Conservation (phyloP, 2,329 filamentous ascomycete species). For the Chaetomium strumarium region DNA sequence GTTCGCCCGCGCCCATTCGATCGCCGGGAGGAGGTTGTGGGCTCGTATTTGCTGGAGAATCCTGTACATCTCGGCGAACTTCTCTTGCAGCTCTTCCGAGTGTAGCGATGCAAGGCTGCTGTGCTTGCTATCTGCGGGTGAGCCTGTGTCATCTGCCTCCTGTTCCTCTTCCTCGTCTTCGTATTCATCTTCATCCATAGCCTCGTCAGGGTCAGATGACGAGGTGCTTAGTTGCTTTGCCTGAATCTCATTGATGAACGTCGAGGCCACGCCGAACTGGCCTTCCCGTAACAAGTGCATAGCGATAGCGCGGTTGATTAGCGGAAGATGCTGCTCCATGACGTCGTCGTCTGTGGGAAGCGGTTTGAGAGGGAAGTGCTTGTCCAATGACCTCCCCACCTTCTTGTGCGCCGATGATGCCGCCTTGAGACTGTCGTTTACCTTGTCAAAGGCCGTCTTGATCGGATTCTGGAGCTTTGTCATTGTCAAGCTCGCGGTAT, state of each 20-base stretch:
- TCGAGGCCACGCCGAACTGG: slow-evolving; percentile 80
- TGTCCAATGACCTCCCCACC: slow-evolving; percentile 80
- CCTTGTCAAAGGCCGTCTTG: slow-evolving; percentile 71
- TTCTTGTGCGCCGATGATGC: slow-evolving; percentile 76
- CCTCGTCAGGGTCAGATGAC: slow-evolving; percentile 12
- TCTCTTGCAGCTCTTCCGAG: slow-evolving; percentile 63
- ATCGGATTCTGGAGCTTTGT: slow-evolving; percentile 82
- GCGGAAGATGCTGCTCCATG: slow-evolving; percentile 64
- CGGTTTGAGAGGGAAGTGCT: slow-evolving; percentile 48
- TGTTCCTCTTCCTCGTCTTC: slow-evolving; percentile 28
- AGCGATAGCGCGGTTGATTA: slow-evolving; percentile 89
- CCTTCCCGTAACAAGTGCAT: slow-evolving; percentile 96
- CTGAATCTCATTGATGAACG: slow-evolving; percentile 69
- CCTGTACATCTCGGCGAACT: slow-evolving; percentile 85
- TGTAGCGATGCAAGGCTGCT: slow-evolving; percentile 53
- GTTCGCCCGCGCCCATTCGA: slow-evolving; percentile 75
- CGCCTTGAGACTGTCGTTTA: slow-evolving; percentile 76
- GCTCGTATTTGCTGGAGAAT: slow-evolving; percentile 74
- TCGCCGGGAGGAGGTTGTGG: slow-evolving; percentile 73
- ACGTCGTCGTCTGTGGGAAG: slow-evolving; percentile 76
- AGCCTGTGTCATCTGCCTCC: slow-evolving; percentile 27
- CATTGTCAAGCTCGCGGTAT: slow-evolving; percentile 65
- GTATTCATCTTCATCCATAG: slow-evolving; percentile 24
- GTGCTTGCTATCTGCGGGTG: slow-evolving; percentile 29
- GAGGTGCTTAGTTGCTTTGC: slow-evolving; percentile 25